Evolutionary conservation across 805 yeast genomes (phyloP).

Genomic region (Sugiyamaella americana): DNA sequence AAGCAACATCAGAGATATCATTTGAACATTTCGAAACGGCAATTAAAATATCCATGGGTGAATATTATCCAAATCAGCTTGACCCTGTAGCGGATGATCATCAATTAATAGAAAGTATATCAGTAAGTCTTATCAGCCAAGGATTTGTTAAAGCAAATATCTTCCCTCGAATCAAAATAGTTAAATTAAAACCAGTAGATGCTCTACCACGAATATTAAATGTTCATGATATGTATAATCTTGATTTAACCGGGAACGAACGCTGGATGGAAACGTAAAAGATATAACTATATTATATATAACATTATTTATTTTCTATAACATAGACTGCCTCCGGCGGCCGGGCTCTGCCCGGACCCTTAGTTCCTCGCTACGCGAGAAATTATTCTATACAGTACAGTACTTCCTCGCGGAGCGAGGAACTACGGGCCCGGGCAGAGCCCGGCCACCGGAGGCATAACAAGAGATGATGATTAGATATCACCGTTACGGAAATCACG

Average conservation of each 20-base stretch:
- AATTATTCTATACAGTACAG: too few relatives aligned
- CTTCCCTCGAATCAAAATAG: conserved; percentile 18
- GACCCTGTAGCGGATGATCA: conserved; percentile 15
- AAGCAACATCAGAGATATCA: conserved; percentile 10
- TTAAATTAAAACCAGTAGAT: conserved; percentile 14
- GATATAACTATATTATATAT: background rate
- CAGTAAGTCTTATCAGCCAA: conserved; percentile 29
- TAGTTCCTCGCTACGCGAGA: too few relatives aligned
- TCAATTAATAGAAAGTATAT: conserved; percentile 28
- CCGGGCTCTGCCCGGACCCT: background rate
- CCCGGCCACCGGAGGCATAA: too few relatives aligned
- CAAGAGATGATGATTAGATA: conserved; percentile 1
- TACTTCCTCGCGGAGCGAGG: too few relatives aligned
- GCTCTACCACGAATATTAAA: background rate
- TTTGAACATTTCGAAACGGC: conserved; percentile 16
- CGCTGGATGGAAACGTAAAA: conserved; percentile 1
- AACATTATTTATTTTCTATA: background rate
- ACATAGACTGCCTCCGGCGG: background rate
- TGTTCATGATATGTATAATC: background rate
- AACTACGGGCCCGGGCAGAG: too few relatives aligned
- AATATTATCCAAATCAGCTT: conserved; percentile 7
- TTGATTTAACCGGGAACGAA: background rate
- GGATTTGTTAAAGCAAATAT: conserved; percentile 35
- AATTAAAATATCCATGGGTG: conserved; percentile 8
- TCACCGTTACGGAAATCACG: conserved; percentile 12